Base-by-base conservation (phyloP, 805 yeast genomes). In the Yarrowia yakushimensis region DNA sequence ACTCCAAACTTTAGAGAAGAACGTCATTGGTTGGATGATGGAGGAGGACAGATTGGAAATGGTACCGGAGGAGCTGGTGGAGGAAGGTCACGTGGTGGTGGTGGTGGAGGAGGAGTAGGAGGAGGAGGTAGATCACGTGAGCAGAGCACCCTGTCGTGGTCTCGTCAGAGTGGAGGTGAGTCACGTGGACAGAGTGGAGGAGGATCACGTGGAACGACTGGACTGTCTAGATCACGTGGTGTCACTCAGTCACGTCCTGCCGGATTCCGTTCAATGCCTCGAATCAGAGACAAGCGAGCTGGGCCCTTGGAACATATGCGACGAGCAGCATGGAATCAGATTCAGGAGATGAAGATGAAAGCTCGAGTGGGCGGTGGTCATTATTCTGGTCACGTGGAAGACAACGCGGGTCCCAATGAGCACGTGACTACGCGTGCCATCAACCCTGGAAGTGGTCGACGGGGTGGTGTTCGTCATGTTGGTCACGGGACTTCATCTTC, bases 1-100 rank as follows among this genome's bases (percentile, higher is more conserved):
- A 18, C 50, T 20, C 23, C 52, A 3, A 9, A 17, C 18, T 15
- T 33, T 27, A 22, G 41, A n/a, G 57, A 48, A 11, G 57, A 48
- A 10, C 28, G 57, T 3, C 57, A 48, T 23, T 48, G 57, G 57
- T 11, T 48, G 57, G 57, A 48, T 10, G 57, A 48, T 23, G 57
- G 57, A 22, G 57, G 57, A 33, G 57, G 57, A 2, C 41, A 13
- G 7, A 48, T 48, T 9, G 57, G 57, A 31, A 20, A 31, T n/a
- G 57, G 57, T 8, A 45, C 36, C 2, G 52, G 52, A 28, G 52
- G 52, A 18, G 52, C n/a, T 6, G 36, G 52, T 2, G 25, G 50
- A 13, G 25, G 34, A 3, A 17, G 33, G 15, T 8, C 25, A 12
- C 17, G 37, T 10, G 22, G 22, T 13, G 23, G 43, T 17, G 43